phyloP scores from a whole-genome alignment of 441 rosid genomes.

The Metrosideros polymorpha region DNA sequence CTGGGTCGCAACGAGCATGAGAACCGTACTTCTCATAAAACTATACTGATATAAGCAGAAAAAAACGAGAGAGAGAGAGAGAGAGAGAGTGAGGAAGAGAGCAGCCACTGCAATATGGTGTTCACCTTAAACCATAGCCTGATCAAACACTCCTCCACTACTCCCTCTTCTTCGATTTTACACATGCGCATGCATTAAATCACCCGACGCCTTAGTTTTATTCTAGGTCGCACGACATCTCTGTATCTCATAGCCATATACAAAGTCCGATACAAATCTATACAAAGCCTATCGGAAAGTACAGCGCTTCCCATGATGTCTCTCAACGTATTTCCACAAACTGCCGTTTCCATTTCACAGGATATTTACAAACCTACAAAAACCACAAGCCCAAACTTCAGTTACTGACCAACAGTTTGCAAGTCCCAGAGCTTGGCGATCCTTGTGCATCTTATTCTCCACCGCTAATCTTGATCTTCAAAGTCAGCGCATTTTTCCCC shows the following conservation, averaged over 20 bases:
- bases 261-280: background rate
- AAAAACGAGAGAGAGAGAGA: background rate
- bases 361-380: background rate
- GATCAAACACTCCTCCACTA: background rate
- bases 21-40: no score
- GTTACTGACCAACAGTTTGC: background rate
- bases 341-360: background rate
- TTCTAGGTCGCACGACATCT: background rate
- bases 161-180: background rate
- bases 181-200: background rate
- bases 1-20: no score
- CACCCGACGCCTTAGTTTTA: background rate
- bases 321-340: background rate
- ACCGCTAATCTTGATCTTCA: background rate
- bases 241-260: background rate
- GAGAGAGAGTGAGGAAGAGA: background rate
- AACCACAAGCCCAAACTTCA: background rate
- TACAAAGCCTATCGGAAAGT: background rate
- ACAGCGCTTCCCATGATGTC: background rate
- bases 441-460: background rate
- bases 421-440: background rate
- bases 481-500: background rate
- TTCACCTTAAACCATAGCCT: background rate
- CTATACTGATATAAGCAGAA: background rate
- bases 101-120: background rate